Evolutionary conservation across 768 basidiomycete genomes (phyloP), one percentile per base, ranked within the genome.

Genomic region (Pulveroboletus sp.): DNA sequence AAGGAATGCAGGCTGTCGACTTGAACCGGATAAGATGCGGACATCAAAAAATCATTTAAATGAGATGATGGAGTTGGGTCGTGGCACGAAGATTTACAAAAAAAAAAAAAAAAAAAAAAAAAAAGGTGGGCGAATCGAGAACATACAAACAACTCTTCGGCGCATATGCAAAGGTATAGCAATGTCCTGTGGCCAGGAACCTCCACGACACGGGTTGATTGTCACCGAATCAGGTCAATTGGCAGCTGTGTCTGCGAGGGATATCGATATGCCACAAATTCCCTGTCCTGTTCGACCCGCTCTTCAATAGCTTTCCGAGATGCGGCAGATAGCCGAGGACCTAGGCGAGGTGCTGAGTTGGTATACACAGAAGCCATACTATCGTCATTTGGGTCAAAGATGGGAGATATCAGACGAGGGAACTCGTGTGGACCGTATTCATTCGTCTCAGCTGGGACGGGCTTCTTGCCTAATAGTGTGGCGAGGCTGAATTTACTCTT

Each of bases 191-290:
- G 42, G 27, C 27, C 30, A 48, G 37, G 26, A 41, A 50, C 47
- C 31, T 32, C 21, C 21, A 3, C 21, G 27, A 43, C 30, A 21
- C 41, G 31, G 33, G 33, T 35, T 12, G 32, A 28, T 35, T 12
- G 48, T 70, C 62, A 79, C 57, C 76, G 79, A 49, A 86, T 59
- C 37, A 87, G 72, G 62, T 83, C 82, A 55, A 86, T 60, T 35
- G 77, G 80, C 42, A 55, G 56, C 57, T 87, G 83, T 57, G 86
- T 83, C 55, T 75, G 79, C 12, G 89, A 90, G 7, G 90, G 90
- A 66, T 93, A 93, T 36, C 89, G 81, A 64, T 92, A 91, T 4
- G 89, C 87, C 52, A 92, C 82, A 61, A 93, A 92, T 15, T 91
- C 86, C 3, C 79, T 68, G 64, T 90, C 89, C 67, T 88, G 90